Evolutionary conservation across 2,329 filamentous ascomycete genomes (phyloP), one percentile per base, ranked within the genome.

Genomic region (Apiospora koreana): DNA sequence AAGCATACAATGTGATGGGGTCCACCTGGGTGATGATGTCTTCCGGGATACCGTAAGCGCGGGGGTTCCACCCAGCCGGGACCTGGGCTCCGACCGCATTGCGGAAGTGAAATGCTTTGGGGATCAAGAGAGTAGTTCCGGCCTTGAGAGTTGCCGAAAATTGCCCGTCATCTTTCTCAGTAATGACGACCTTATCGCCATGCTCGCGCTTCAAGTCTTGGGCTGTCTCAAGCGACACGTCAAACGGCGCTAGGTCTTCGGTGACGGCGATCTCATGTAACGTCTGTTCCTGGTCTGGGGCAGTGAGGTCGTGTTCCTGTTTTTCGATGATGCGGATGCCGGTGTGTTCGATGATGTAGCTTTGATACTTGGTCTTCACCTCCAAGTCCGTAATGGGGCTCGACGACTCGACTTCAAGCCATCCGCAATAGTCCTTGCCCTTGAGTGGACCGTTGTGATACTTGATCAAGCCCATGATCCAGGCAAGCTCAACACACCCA

Each of bases 391-490:
- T 68, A 18, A 82, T 71, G 8, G 79, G 77, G 3, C 73, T 65
- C 1, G 69, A 69, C 0, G 76, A 78, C 10, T 76, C 71, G 2
- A 42, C 38, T 25, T 82, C 80, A 7, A 80, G 65, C 80, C 86
- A 93, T 70, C 90, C 90, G 73, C 88, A 89, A 80, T 92, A 92
- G 74, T 86, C 85, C 80, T 91, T 88, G 75, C 90, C 89, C 80
- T 91, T 90, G 75, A 91, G 81, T 14, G 86, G 86, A 67, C 90
- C 89, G 74, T 92, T 91, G 82, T 91, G 87, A 77, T 92, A 90
- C 81, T 90, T 91, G 80, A 93, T 92, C 66, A 93, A 84, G 72
- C 91, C 90, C 87, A 92, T 93, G 78, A 93, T 88, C 91, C 91
- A 93, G 9, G 91, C 91, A 88, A 93, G 91, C 78, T 93, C 91